Percentiles rank a stretch among this genome's conserved stretches.
Conservation (phyloP, 768 basidiomycete genomes). For the Lentinus brumalis region DNA sequence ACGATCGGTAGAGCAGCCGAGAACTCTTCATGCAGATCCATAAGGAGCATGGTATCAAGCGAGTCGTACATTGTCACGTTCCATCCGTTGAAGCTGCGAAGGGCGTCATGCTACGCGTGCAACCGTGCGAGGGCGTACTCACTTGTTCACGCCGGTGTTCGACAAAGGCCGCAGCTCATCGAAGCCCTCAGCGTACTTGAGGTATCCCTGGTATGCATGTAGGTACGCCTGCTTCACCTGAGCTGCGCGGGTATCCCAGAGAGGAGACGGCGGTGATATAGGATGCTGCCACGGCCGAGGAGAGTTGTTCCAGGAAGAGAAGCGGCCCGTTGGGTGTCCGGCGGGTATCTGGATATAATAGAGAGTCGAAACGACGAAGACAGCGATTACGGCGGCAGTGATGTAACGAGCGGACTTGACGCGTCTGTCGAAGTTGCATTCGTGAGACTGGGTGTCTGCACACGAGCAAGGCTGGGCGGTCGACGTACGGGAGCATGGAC, state of each 20-base stretch:
- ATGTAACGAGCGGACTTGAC: conserved; percentile 19
- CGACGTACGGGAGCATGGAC: conserved; percentile 9
- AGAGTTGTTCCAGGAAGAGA: not conserved
- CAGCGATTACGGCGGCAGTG: conserved; percentile 6
- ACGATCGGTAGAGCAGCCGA: conserved; percentile 59
- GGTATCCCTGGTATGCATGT: conserved; percentile 71
- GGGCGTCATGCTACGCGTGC: not conserved
- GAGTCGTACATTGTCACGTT: conserved; percentile 78
- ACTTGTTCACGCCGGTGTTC: conserved; percentile 51
- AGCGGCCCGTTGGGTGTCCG: not conserved
- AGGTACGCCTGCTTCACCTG: conserved; percentile 63
- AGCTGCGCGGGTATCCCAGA: conserved; percentile 55
- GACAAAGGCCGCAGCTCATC: conserved; percentile 66
- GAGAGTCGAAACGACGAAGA: conserved; percentile 22
- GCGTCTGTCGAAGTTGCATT: conserved; percentile 8
- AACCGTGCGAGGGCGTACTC: conserved; percentile 14
- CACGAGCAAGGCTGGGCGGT: not conserved
- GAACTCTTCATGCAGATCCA: conserved; percentile 75
- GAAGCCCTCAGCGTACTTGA: conserved; percentile 56
- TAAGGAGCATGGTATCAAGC: conserved; percentile 81
- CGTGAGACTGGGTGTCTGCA: conserved; percentile 3
- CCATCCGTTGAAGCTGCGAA: conserved; percentile 73
- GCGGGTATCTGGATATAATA: conserved; percentile 17
- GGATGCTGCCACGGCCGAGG: not conserved
- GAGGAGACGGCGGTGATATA: conserved; percentile 24